Conservation (phyloP, 192 early-diverging fungal genomes). For the Coemansia sp. region DNA sequence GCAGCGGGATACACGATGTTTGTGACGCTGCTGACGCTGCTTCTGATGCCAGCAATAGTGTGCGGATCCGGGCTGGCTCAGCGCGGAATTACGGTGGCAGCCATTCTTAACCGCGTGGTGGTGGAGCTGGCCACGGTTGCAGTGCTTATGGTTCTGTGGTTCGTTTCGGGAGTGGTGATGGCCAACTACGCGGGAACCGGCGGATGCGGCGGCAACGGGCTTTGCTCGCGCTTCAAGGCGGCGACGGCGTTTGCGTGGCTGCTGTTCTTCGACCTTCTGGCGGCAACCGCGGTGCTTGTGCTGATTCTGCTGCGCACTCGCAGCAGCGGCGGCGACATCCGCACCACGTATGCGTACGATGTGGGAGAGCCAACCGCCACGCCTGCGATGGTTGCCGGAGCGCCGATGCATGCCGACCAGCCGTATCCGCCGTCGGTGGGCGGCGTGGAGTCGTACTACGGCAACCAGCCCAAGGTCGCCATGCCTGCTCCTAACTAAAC, state of each 20-base stretch:
- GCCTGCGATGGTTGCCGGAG: conserved; percentile 11
- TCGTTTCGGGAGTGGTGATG: conserved; percentile 42
- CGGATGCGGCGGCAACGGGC: conserved; percentile 14
- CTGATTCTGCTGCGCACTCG: conserved; percentile 26
- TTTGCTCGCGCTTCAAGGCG: conserved; percentile 37
- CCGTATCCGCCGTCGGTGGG: conserved; percentile 20
- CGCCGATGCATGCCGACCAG: conserved; percentile 19
- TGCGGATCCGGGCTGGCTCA: conserved; percentile 25
- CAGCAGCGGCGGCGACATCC: conserved; percentile 21
- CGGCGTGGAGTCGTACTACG: conserved; percentile 33
- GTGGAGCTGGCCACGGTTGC: conserved; percentile 16
- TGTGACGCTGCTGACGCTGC: conserved; percentile 33
- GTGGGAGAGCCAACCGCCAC: conserved; percentile 8
- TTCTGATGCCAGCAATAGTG: conserved; percentile 24
- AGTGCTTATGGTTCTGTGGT: conserved; percentile 27
- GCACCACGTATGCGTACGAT: conserved; percentile 26
- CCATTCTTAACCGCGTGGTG: conserved; percentile 25
- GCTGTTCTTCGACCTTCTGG: conserved; percentile 32
- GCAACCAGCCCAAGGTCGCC: conserved; percentile 32
- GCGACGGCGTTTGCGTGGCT: conserved; percentile 45
- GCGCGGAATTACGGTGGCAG: conserved; percentile 15
- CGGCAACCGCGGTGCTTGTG: conserved; percentile 7
- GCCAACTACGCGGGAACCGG: conserved; percentile 27
- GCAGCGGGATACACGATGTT: conserved; percentile 52
- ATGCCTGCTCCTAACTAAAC: conserved; percentile 31